These are phyloP conservation scores for Pseudofabraea citricarpa DNA, from an alignment of 2,329 filamentous ascomycete species.

Conservation along the genomic window DNA sequence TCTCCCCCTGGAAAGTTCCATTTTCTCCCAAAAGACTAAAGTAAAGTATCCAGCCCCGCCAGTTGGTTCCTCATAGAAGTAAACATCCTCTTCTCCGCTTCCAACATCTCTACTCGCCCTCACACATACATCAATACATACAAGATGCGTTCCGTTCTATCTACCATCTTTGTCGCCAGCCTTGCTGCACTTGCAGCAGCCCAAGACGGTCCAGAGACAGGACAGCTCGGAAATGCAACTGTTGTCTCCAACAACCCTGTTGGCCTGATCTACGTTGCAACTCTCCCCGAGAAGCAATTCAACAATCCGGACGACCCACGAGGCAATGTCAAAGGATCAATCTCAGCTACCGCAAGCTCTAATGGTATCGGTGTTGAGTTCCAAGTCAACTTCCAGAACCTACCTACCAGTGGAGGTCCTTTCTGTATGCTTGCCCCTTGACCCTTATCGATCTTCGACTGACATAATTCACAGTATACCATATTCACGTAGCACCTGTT, in stretches of 20 bases:
- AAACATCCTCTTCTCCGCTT: no score
- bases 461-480: conserved; percentile 50
- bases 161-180: not conserved
- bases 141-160: not conserved
- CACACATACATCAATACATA: not conserved
- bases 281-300: conserved; percentile 40
- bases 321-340: conserved; percentile 50
- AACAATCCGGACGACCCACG: conserved; percentile 40
- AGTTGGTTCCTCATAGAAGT: no score
- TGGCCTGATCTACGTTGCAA: conserved; percentile 48
- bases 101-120: no score
- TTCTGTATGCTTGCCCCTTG: conserved; percentile 45
- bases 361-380: conserved; percentile 52
- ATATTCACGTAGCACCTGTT: conserved; percentile 64
- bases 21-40: no score
- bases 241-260: conserved; percentile 50
- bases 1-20: no score
- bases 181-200: conserved; percentile 4
- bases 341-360: conserved; percentile 41
- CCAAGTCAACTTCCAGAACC: conserved; percentile 50
- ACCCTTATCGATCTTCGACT: conserved; percentile 6
- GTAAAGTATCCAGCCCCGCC: no score
- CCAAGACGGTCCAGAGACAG: conserved; percentile 20
- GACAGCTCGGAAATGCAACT: conserved; percentile 42
- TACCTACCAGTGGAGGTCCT: conserved; percentile 52